Evolutionary conservation across 108 stramenopile species (phyloP).

Genomic region (Pseudonitzschia pungens): DNA sequence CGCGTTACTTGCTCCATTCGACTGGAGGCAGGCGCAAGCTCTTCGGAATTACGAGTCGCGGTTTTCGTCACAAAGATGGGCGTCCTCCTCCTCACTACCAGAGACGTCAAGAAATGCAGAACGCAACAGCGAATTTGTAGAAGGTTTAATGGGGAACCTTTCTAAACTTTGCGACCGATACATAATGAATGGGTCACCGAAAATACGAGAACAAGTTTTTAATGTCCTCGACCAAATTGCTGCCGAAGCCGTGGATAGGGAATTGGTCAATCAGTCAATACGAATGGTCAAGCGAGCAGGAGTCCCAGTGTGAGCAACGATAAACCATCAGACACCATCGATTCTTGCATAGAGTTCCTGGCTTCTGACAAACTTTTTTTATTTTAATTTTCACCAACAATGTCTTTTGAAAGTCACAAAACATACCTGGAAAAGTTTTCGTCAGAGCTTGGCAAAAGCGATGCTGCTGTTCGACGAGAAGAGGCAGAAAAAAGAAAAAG

Average conservation of each 20-base stretch:
- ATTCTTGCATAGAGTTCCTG: not conserved
- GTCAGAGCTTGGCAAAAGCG: constrained; percentile 33
- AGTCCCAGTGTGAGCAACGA: constrained; percentile 39
- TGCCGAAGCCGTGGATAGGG: constrained; percentile 44
- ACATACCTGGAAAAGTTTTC: constrained; percentile 25
- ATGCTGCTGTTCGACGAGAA: constrained; percentile 34
- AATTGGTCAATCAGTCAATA: constrained; percentile 31
- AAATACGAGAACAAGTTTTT: constrained; percentile 41
- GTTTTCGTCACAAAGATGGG: not conserved
- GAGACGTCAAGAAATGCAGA: constrained; percentile 9
- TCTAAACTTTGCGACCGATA: constrained; percentile 59
- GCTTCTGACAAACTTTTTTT: not conserved
- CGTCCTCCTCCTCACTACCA: constrained; percentile 19
- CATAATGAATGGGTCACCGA: constrained; percentile 56
- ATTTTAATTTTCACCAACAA: constrained; percentile 14
- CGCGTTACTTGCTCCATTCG: not conserved
- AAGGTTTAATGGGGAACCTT: constrained; percentile 60
- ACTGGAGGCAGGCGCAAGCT: constrained; percentile 3
- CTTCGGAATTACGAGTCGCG: constrained; percentile 7
- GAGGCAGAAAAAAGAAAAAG: constrained; percentile 49
- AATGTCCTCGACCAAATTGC: constrained; percentile 67
- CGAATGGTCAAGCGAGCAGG: constrained; percentile 70
- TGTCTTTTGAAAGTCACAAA: constrained; percentile 16
- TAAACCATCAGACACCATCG: constrained; percentile 1
- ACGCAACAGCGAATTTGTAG: constrained; percentile 56